These are phyloP conservation scores for Penicillium ochrochloron DNA, from an alignment of 495 filamentous ascomycete genomes.

Conservation along the genomic window DNA sequence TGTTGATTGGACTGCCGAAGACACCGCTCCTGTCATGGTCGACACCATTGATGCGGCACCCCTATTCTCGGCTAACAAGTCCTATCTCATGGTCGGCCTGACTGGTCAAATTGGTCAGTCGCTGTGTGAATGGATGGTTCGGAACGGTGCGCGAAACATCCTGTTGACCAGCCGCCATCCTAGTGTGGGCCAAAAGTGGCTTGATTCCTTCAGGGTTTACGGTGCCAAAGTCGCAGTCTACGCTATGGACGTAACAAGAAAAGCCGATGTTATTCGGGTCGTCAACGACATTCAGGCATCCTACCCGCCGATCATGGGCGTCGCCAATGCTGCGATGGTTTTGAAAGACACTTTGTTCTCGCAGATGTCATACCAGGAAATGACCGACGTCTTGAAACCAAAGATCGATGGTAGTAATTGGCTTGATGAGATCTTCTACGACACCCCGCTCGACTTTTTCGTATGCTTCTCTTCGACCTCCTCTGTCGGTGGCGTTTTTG, in stretches of 20 bases:
- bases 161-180: conserved; percentile 55
- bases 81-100: conserved; percentile 61
- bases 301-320: conserved; percentile 22
- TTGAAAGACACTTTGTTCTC: conserved; percentile 26
- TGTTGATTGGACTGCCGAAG: neutral
- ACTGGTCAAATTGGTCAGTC: conserved; percentile 60
- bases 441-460: conserved; percentile 61
- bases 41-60: neutral
- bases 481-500: conserved; percentile 54
- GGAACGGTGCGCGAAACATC: conserved; percentile 55
- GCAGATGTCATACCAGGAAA: conserved; percentile 12
- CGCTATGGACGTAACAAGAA: conserved; percentile 16
- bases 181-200: conserved; percentile 37
- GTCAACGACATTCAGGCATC: neutral
- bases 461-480: conserved; percentile 60
- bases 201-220: conserved; percentile 10
- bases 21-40: neutral
- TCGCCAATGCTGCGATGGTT: conserved; percentile 29
- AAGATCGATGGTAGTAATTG: conserved; percentile 33
- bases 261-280: neutral
- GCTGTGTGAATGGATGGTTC: conserved; percentile 57
- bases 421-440: conserved; percentile 35
- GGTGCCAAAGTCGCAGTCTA: conserved; percentile 8
- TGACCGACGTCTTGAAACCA: conserved; percentile 18
- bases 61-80: conserved; percentile 35